Percentiles rank a stretch among this genome's conserved stretches.
These are phyloP conservation scores for Heliocybe sulcata DNA, from an alignment of 1,284 basidiomycete genomes.

Conservation along the genomic window DNA sequence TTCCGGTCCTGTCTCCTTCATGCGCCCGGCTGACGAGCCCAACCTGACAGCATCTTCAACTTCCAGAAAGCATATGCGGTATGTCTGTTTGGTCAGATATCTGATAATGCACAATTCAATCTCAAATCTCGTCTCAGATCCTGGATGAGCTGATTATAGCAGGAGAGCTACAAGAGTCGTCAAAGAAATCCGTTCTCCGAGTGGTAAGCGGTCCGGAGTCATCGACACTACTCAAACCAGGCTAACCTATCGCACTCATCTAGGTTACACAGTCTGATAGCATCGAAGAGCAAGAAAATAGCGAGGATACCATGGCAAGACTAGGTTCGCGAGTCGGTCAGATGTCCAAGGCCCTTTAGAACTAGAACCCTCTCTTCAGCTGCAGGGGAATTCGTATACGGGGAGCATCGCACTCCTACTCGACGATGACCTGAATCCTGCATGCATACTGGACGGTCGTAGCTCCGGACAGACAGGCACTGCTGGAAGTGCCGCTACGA, in stretches of 20 bases:
- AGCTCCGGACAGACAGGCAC: too few relatives aligned
- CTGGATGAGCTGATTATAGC: slow-evolving; percentile 97
- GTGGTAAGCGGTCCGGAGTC: slow-evolving; percentile 44
- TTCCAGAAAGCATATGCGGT: slow-evolving; percentile 97
- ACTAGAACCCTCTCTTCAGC: neutral
- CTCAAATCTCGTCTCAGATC: slow-evolving; percentile 45
- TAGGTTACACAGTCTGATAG: slow-evolving; percentile 78
- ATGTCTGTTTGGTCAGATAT: slow-evolving; percentile 16
- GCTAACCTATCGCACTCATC: neutral
- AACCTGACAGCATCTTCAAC: slow-evolving; percentile 79
- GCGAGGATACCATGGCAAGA: slow-evolving; percentile 71
- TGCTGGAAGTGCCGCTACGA: too few relatives aligned
- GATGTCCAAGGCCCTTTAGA: slow-evolving; percentile 11
- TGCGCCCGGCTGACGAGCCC: neutral
- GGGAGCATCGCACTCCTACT: too few relatives aligned
- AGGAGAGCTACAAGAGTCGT: slow-evolving; percentile 97
- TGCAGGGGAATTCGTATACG: neutral
- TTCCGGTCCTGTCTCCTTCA: slow-evolving; percentile 3
- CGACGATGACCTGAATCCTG: too few relatives aligned
- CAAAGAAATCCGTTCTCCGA: slow-evolving; percentile 94
- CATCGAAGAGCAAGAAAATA: slow-evolving; percentile 76
- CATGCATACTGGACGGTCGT: too few relatives aligned
- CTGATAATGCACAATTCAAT: neutral
- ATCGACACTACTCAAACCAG: neutral
- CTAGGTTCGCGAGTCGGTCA: slow-evolving; percentile 64